Evolutionary conservation across 1,284 basidiomycete species (phyloP).

Genomic region (Ustilago bromivora): DNA sequence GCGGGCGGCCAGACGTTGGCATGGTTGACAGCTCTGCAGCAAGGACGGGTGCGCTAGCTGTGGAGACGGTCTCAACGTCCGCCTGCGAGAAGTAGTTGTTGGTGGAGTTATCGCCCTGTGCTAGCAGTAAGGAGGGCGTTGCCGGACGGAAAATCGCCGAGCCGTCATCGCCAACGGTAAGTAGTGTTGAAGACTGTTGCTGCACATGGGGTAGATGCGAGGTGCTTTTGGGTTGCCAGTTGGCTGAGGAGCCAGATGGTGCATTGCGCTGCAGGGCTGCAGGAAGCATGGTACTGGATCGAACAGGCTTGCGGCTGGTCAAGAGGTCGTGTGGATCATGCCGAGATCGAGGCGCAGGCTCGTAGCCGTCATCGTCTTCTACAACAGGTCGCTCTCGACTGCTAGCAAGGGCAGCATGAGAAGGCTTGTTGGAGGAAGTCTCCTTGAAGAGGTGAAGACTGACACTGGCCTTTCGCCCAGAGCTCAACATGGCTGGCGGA

Average conservation of each 20-base stretch:
- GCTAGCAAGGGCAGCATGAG: conserved; percentile 26
- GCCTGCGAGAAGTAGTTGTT: conserved; percentile 17
- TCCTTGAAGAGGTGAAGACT: conserved; percentile 65
- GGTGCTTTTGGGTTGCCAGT: conserved; percentile 6
- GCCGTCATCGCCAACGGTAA: conserved; percentile 8
- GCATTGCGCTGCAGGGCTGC: conserved; percentile 16
- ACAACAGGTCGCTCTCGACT: conserved; percentile 30
- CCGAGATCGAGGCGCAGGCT: conserved; percentile 5
- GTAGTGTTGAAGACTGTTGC: conserved; percentile 5
- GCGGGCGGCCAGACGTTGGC: conserved; percentile 6
- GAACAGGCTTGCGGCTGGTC: conserved; percentile 18
- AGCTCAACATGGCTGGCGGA: conserved; percentile 57
- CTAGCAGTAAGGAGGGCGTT: conserved; percentile 39
- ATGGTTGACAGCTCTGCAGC: not conserved
- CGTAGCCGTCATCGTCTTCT: conserved; percentile 6
- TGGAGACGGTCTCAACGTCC: conserved; percentile 9
- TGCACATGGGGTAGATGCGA: not conserved
- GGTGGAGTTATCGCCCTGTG: conserved; percentile 15
- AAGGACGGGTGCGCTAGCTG: conserved; percentile 23
- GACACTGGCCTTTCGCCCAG: conserved; percentile 63
- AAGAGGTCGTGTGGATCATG: conserved; percentile 15
- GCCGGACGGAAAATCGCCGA: conserved; percentile 27
- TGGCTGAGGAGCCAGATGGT: conserved; percentile 7
- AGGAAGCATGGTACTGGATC: conserved; percentile 24
- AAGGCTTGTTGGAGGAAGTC: conserved; percentile 50